These are phyloP conservation scores for Phytomonas sp. DNA, from an alignment of 208 protist species.

Conservation along the genomic window DNA sequence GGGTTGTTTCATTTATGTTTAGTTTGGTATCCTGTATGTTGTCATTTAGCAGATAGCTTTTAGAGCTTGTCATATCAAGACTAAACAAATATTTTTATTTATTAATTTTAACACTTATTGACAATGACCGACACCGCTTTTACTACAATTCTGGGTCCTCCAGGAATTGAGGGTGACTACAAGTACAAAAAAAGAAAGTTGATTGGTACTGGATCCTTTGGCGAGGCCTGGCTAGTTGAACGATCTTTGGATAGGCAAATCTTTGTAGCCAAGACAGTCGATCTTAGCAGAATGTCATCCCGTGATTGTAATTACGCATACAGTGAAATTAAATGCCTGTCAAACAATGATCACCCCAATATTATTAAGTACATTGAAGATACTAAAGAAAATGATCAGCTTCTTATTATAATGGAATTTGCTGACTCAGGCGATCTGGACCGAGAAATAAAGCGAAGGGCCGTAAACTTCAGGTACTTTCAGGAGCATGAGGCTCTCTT, in stretches of 20 bases:
- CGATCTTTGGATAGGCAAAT: constrained; percentile 42
- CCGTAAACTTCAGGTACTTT: constrained; percentile 55
- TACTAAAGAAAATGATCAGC: constrained; percentile 65
- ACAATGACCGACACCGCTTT: constrained; percentile 8
- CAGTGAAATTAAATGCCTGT: constrained; percentile 83
- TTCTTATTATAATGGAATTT: constrained; percentile 87
- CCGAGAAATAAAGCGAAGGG: constrained; percentile 64
- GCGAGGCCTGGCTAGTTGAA: constrained; percentile 78
- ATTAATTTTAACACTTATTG: background rate
- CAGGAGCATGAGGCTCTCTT: constrained; percentile 83
- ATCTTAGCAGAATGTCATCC: constrained; percentile 76
- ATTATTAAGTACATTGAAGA: constrained; percentile 85
- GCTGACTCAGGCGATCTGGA: constrained; percentile 81
- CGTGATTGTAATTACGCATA: constrained; percentile 76
- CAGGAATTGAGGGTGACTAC: constrained; percentile 24
- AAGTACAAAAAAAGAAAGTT: constrained; percentile 79
- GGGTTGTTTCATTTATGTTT: background rate
- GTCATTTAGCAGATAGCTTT: background rate
- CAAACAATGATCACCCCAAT: constrained; percentile 74
- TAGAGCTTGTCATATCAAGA: background rate
- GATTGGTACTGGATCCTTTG: constrained; percentile 79
- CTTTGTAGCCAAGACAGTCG: constrained; percentile 79
- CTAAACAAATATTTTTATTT: constrained; percentile 5
- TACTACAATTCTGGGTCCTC: constrained; percentile 33
- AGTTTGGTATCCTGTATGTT: background rate